Percentiles rank a stretch among this genome's conserved stretches.
These are phyloP conservation scores for Astragalus membranaceus DNA, from an alignment of 306 rosid species.

Conservation along the genomic window DNA sequence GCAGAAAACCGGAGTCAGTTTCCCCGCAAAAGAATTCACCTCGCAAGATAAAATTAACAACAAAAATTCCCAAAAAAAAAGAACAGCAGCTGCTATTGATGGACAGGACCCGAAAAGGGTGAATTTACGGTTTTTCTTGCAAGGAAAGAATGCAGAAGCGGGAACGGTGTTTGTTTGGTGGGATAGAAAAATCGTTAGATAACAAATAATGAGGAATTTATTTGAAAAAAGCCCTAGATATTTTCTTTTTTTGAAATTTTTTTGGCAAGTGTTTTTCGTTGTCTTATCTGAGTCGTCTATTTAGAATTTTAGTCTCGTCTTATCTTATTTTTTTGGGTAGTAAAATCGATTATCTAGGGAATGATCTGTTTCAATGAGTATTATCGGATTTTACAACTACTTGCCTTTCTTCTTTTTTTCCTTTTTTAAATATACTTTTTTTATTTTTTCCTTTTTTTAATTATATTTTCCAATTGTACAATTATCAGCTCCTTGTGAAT, in stretches of 20 bases:
- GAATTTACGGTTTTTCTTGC: slow-evolving; percentile 19
- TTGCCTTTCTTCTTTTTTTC: neutral
- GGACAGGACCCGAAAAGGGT: slow-evolving; percentile 4
- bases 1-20: slow-evolving; percentile 24
- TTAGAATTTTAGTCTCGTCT: neutral
- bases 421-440: neutral
- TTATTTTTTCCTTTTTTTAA: neutral
- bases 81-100: neutral
- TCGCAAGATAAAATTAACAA: slow-evolving; percentile 17
- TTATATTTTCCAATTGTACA: neutral
- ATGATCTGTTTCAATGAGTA: slow-evolving; percentile 19
- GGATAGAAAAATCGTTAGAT: slow-evolving; percentile 26
- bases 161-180: slow-evolving; percentile 58
- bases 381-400: slow-evolving; percentile 24
- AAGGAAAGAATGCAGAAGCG: slow-evolving; percentile 24
- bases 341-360: neutral
- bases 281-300: slow-evolving; percentile 4
- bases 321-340: neutral
- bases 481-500: neutral
- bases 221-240: slow-evolving; percentile 37
- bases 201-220: slow-evolving; percentile 4
- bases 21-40: slow-evolving; percentile 15
- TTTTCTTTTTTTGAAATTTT: neutral
- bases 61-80: neutral
- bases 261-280: neutral